Evolutionary conservation across 306 rosid species (phyloP), one percentile per base, ranked within the genome.

Genomic region (Begonia fuchsioides): DNA sequence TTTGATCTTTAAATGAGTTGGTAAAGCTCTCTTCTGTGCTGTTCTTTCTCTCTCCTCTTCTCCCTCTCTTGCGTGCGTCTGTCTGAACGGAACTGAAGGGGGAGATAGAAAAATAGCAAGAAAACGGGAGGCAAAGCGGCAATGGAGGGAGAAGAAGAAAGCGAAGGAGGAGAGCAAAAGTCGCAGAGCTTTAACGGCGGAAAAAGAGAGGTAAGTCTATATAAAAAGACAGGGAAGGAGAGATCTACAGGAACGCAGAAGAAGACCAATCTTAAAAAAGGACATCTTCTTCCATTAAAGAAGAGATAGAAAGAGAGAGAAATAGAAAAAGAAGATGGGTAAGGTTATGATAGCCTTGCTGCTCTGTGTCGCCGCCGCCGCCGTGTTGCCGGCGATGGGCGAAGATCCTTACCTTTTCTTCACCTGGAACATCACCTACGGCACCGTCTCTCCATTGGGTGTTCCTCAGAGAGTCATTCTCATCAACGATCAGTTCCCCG

Each of bases 401-500:
- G 97, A 68, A 71, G 95, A 88, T 13, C 97, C 97, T 55, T 72
- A 73, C 47, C 55, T 81, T 2, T 76, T 5, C 61, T 81, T 74
- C 67, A 67, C 76, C 10, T 88, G 97, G 96, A 69, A 84, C 0
- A 56, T 88, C 15, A 78, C 82, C 10, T 75, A 84, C 39, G 97
- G 95, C 12, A 76, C 93, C 38, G 17, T 81, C 12, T 74, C 95
- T 20, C 97, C 95, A 0, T 47, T 81, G 5, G 97, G 95, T 15
- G 75, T 71, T 0, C 95, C 95, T 0, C 90, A 84, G 12, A 93
- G 84, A 57, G 93, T 65, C 26, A 88, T 88, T 63, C 93, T 88
- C 51, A 84, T 88, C 53, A 88, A 88, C 10, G 74, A 70, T 6
- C 56, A 74, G 59, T 88, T 84, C 44, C 97, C 97, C 0, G 95